phyloP scores from a whole-genome alignment of 805 yeast genomes.

The Isabelozyma pseudorhagii region DNA sequence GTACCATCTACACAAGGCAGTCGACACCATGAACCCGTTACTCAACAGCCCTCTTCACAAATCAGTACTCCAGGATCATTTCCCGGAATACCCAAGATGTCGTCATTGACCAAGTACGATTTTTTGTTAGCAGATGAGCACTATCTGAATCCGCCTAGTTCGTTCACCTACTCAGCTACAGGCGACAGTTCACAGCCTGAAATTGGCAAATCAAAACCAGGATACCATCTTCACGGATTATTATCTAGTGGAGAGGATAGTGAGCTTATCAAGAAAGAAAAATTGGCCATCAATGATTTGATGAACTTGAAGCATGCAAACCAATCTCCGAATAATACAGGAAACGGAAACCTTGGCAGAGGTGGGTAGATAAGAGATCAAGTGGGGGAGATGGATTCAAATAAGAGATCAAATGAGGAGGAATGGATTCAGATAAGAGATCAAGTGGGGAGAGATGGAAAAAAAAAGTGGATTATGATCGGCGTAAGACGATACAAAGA shows the following conservation, averaged over 20 bases:
- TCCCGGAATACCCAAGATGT: constrained; percentile 6
- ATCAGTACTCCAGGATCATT: not conserved
- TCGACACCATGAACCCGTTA: not conserved
- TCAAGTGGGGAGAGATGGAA: not conserved
- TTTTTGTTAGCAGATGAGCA: constrained; percentile 16
- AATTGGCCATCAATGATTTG: constrained; percentile 26
- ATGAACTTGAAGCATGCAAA: constrained; percentile 17
- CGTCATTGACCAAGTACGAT: constrained; percentile 17
- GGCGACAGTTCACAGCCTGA: not conserved
- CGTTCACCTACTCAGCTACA: not conserved
- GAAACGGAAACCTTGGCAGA: not conserved
- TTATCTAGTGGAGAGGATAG: constrained; percentile 5
- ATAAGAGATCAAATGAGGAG: not conserved
- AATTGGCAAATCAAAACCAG: not conserved
- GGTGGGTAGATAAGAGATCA: not conserved
- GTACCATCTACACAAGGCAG: not conserved
- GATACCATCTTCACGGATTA: not conserved
- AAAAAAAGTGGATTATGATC: too few species aligned
- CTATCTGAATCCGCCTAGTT: constrained; percentile 14
- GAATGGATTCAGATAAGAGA: not conserved
- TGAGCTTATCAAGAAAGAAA: constrained; percentile 26
- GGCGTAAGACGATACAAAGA: too few species aligned
- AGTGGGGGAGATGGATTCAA: not conserved
- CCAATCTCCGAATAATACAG: not conserved
- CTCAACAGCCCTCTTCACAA: not conserved